Percentiles rank a stretch among this genome's conserved stretches.
Evolutionary conservation across 202 grass and related monocot genomes (phyloP).

Genomic region (Carex sylvatica): DNA sequence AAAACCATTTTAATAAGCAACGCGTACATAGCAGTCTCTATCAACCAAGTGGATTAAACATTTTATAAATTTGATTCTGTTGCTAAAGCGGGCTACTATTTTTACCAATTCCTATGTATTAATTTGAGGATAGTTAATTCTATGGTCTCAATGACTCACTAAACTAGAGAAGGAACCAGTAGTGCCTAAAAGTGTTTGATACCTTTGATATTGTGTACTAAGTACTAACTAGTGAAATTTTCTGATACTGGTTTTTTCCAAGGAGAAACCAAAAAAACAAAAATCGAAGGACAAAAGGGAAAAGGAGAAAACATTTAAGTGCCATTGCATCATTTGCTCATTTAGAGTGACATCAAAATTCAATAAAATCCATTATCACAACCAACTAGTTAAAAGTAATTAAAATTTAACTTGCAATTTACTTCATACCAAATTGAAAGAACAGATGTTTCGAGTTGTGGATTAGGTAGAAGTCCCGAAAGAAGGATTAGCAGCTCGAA

Average conservation of each 20-base stretch:
- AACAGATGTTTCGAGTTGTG: slow-evolving; percentile 86
- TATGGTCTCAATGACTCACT: not conserved
- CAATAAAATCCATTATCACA: not conserved
- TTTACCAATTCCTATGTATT: not conserved
- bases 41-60: not conserved
- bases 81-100: not conserved
- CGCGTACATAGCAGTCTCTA: not conserved
- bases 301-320: too few species aligned
- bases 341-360: not conserved
- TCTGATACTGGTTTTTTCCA: too few species aligned
- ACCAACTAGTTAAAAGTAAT: not conserved
- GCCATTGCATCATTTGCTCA: not conserved
- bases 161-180: not conserved
- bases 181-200: not conserved
- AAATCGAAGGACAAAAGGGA: too few species aligned
- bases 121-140: not conserved
- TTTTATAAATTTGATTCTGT: not conserved
- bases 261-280: too few species aligned
- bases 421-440: slow-evolving; percentile 74
- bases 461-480: slow-evolving; percentile 71
- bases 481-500: slow-evolving; percentile 83
- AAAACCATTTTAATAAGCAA: too few species aligned
- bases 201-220: too few species aligned
- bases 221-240: too few species aligned
- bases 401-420: not conserved